Evolutionary conservation across 352 stramenopile species (phyloP).

Genomic region (Phytophthora pseudosyringae): DNA sequence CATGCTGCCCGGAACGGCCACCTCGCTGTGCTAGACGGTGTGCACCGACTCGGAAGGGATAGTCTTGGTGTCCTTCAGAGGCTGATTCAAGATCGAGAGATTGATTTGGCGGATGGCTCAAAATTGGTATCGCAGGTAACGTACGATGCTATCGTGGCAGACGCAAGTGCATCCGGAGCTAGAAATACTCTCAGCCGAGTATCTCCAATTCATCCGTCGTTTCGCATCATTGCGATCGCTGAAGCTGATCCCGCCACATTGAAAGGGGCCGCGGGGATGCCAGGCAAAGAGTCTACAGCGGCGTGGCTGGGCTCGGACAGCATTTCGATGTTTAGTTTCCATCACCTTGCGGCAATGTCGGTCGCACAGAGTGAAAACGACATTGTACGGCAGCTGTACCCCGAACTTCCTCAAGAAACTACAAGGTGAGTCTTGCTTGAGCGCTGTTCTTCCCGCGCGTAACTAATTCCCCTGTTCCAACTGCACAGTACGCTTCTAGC

Average conservation of each 20-base stretch:
- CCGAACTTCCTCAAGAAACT: slow-evolving; percentile 54
- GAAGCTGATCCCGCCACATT: slow-evolving; percentile 54
- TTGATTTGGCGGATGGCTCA: slow-evolving; percentile 89
- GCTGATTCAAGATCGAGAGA: slow-evolving; percentile 89
- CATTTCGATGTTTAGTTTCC: slow-evolving; percentile 84
- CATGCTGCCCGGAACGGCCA: slow-evolving; percentile 86
- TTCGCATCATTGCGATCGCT: slow-evolving; percentile 89
- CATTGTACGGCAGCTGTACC: slow-evolving; percentile 61
- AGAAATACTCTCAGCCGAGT: slow-evolving; percentile 36
- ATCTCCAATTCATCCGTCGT: slow-evolving; percentile 86
- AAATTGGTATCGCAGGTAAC: slow-evolving; percentile 74
- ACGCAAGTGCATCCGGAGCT: slow-evolving; percentile 22
- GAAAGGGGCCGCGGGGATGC: slow-evolving; percentile 32
- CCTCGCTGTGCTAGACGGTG: slow-evolving; percentile 91
- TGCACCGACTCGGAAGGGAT: slow-evolving; percentile 93
- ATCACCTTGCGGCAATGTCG: slow-evolving; percentile 53
- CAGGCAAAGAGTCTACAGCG: slow-evolving; percentile 52
- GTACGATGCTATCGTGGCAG: slow-evolving; percentile 53
- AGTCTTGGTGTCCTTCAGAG: slow-evolving; percentile 89
- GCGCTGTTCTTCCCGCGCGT: neutral
- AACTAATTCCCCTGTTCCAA: slow-evolving; percentile 1
- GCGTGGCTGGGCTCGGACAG: slow-evolving; percentile 82
- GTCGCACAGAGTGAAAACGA: slow-evolving; percentile 45
- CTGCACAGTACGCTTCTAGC: slow-evolving; percentile 50
- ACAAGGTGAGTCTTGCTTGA: slow-evolving; percentile 49